These are phyloP conservation scores for Boletus mariae DNA, from an alignment of 1,284 basidiomycete species.

Conservation along the genomic window DNA sequence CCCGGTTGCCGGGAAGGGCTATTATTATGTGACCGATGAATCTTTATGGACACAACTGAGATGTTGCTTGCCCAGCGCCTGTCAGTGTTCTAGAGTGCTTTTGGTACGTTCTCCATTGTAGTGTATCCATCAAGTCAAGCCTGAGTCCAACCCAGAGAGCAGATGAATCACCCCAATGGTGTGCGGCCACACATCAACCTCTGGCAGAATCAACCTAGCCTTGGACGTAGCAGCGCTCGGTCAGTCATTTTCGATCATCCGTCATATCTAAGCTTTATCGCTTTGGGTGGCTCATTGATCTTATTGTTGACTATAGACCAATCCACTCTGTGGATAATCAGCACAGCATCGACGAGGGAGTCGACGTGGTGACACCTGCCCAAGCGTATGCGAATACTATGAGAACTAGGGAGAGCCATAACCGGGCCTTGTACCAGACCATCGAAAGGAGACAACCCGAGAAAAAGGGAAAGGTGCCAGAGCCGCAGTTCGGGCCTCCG, in stretches of 20 bases:
- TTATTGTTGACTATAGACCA: slow-evolving; percentile 5
- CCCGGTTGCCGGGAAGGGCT: background rate
- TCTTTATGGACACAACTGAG: no score
- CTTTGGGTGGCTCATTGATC: background rate
- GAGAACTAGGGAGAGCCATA: slow-evolving; percentile 4
- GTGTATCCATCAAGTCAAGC: background rate
- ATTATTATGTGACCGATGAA: background rate
- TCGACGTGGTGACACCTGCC: slow-evolving; percentile 16
- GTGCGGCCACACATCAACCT: background rate
- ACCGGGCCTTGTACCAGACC: slow-evolving; percentile 13
- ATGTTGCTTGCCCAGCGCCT: background rate
- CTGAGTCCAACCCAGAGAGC: background rate
- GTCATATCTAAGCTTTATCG: background rate
- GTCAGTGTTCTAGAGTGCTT: slow-evolving; percentile 1
- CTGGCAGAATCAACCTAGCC: background rate
- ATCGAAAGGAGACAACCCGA: slow-evolving; percentile 26
- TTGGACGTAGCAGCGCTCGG: background rate
- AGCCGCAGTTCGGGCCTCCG: slow-evolving; percentile 1
- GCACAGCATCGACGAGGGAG: background rate
- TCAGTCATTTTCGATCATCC: slow-evolving; percentile 3
- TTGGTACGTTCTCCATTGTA: background rate
- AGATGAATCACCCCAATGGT: slow-evolving; percentile 11
- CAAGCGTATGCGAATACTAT: slow-evolving; percentile 20
- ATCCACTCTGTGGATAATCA: background rate
- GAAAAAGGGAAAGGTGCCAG: background rate